Evolutionary conservation across 495 filamentous ascomycete genomes (phyloP).

Genomic region (Clavariopsis aquatica): DNA sequence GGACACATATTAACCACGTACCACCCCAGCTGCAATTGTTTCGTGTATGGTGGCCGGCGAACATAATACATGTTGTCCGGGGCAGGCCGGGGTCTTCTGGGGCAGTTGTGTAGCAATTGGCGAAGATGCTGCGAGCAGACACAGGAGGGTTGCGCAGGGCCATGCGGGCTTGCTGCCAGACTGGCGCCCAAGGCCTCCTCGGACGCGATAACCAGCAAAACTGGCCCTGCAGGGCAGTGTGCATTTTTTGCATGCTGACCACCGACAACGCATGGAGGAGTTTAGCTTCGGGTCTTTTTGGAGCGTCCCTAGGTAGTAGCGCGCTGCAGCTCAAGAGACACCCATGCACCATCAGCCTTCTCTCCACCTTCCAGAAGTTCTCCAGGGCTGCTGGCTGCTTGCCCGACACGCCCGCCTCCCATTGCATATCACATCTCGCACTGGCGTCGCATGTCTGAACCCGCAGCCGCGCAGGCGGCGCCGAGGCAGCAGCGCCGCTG

Average conservation of each 20-base stretch:
- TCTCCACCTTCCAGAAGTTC: constrained; percentile 11
- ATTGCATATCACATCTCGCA: not conserved
- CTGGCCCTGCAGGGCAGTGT: constrained; percentile 7
- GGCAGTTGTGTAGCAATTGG: too few relatives aligned
- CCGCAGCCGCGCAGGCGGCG: not conserved
- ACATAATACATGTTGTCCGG: too few relatives aligned
- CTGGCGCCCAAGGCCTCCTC: not conserved
- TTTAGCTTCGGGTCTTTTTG: constrained; percentile 25
- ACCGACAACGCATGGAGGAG: not conserved
- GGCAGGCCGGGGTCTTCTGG: too few relatives aligned
- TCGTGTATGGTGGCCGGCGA: not conserved
- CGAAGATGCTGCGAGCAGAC: too few relatives aligned
- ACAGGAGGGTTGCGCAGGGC: too few relatives aligned
- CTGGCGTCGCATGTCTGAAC: constrained; percentile 2
- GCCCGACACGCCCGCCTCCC: not conserved
- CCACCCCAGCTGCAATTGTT: not conserved
- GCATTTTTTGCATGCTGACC: not conserved
- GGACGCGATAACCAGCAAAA: not conserved
- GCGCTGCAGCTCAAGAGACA: not conserved
- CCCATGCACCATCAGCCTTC: not conserved
- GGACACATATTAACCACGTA: not conserved
- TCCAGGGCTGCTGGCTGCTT: not conserved
- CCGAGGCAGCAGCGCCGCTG: not conserved
- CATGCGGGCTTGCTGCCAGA: too few relatives aligned
- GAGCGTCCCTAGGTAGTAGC: too few relatives aligned